These are phyloP conservation scores for Camelina neglecta DNA, from an alignment of 345 rosid species.

Conservation along the genomic window DNA sequence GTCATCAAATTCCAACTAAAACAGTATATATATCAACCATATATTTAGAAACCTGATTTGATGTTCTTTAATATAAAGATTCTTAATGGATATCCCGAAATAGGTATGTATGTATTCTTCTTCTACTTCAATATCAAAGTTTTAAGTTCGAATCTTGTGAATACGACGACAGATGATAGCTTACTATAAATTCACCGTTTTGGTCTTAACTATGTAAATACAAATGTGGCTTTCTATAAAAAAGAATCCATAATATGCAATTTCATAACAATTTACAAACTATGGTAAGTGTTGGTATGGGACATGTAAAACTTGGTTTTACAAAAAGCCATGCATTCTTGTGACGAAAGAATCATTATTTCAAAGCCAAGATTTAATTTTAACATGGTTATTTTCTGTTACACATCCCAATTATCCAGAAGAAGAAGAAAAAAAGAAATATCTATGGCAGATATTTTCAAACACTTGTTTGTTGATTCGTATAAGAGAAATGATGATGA, in stretches of 20 bases:
- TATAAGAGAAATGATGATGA: conserved; percentile 21
- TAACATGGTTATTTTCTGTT: too few relatives aligned
- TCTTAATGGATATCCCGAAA: conserved; percentile 29
- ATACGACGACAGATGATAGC: not conserved
- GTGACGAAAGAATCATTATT: not conserved
- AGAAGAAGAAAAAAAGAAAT: not conserved
- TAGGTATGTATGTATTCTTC: conserved; percentile 5
- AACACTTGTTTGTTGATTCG: conserved; percentile 31
- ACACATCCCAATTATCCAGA: not conserved
- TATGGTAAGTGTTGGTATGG: not conserved
- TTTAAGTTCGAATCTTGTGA: conserved; percentile 8
- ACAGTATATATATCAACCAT: conserved; percentile 27
- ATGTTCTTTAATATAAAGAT: conserved; percentile 25
- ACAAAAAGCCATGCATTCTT: not conserved
- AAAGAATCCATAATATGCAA: not conserved
- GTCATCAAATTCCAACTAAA: conserved; percentile 42
- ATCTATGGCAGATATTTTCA: conserved; percentile 12
- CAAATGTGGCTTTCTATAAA: not conserved
- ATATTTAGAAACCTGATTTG: conserved; percentile 22
- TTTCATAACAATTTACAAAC: not conserved
- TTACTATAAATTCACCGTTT: not conserved
- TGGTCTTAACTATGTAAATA: not conserved
- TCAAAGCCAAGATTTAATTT: not conserved
- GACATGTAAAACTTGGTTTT: not conserved
- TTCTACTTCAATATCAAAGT: not conserved